These are phyloP conservation scores for Ettlia oleoabundans DNA, from an alignment of 139 green algal genomes.

Conservation along the genomic window DNA sequence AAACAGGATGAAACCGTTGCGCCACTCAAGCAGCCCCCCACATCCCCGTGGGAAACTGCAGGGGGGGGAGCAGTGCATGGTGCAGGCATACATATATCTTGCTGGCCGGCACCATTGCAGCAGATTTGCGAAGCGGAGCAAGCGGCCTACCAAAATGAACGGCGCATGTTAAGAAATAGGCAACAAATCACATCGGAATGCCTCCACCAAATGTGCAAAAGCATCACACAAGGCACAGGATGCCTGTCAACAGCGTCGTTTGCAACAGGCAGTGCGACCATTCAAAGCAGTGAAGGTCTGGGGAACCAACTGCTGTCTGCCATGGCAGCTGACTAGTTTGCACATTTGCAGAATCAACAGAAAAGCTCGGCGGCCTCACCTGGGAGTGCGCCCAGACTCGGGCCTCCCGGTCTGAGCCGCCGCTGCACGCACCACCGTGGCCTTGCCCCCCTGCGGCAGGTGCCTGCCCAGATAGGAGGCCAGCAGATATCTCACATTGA, in stretches of 20 bases:
- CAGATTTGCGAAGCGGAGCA: too few species aligned
- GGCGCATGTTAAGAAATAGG: too few species aligned
- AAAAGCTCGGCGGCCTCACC: background rate
- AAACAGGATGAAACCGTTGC: constrained; percentile 39
- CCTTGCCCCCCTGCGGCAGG: constrained; percentile 38
- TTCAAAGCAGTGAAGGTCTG: too few species aligned
- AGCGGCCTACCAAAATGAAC: too few species aligned
- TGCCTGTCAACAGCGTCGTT: too few species aligned
- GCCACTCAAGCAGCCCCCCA: constrained; percentile 34
- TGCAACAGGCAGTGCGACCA: too few species aligned
- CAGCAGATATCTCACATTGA: constrained; percentile 13
- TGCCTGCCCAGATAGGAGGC: constrained; percentile 13
- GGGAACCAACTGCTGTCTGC: too few species aligned
- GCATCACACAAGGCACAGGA: too few species aligned
- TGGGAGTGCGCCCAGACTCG: constrained; percentile 21
- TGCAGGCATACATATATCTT: background rate
- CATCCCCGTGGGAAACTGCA: constrained; percentile 35
- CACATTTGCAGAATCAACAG: background rate
- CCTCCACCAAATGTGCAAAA: too few species aligned
- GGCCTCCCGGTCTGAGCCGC: background rate
- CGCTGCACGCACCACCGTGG: constrained; percentile 13
- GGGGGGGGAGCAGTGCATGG: background rate
- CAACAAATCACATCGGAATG: too few species aligned
- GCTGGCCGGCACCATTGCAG: too few species aligned
- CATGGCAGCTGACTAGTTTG: too few species aligned